Evolutionary conservation across 2,329 filamentous ascomycete genomes (phyloP).

Genomic region (Tolypocladium amazonense): DNA sequence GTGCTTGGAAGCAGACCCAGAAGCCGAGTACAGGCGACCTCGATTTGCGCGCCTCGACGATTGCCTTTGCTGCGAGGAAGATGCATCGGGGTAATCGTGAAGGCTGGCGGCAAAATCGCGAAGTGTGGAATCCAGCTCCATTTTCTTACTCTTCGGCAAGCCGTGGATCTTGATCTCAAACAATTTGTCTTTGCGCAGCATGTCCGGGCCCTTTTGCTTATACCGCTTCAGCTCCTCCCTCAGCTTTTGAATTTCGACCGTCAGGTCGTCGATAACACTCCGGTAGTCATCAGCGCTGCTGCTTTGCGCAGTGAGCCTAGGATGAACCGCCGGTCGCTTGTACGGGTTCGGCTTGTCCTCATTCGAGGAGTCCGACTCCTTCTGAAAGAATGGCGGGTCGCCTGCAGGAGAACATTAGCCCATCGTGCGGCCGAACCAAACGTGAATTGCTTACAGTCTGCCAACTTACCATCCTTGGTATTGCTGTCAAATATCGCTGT

Average conservation of each 20-base stretch:
- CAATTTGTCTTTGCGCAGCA: constrained; percentile 63
- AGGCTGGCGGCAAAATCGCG: constrained; percentile 59
- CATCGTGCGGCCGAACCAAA: too few relatives aligned
- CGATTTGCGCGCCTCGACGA: constrained; percentile 26
- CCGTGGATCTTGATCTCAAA: constrained; percentile 78
- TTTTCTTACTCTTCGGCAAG: constrained; percentile 59
- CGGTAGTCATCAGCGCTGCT: constrained; percentile 66
- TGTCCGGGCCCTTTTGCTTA: constrained; percentile 54
- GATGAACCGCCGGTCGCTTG: constrained; percentile 12
- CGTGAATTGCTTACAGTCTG: neutral
- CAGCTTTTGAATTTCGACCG: constrained; percentile 70
- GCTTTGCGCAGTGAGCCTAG: constrained; percentile 29
- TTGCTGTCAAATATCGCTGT: constrained; percentile 28
- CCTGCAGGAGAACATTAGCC: constrained; percentile 15
- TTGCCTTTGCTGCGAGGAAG: constrained; percentile 30
- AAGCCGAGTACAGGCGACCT: constrained; percentile 27
- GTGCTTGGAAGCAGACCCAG: constrained; percentile 37
- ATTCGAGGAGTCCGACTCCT: constrained; percentile 39
- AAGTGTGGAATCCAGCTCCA: constrained; percentile 64
- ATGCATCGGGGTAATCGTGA: constrained; percentile 34
- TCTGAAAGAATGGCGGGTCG: constrained; percentile 46
- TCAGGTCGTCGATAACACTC: constrained; percentile 80
- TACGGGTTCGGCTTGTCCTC: constrained; percentile 25
- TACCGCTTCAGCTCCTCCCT: constrained; percentile 64
- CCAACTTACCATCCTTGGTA: constrained; percentile 35